phyloP scores from a whole-genome alignment of 345 rosid genomes.

The Gossypium bickii region DNA sequence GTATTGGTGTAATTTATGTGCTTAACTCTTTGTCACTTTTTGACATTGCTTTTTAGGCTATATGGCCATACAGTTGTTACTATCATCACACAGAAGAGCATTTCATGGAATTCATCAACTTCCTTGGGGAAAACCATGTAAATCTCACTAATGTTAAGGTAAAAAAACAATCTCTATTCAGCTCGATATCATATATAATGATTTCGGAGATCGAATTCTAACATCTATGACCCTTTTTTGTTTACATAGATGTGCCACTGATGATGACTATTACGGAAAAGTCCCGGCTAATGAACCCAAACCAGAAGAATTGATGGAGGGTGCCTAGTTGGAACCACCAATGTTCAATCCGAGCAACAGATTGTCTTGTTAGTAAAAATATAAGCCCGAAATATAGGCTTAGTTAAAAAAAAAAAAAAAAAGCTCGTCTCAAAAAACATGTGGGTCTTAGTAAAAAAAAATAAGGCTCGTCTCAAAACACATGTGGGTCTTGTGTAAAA shows the following conservation, averaged over 20 bases:
- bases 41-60: constrained; percentile 42
- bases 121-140: constrained; percentile 61
- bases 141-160: constrained; percentile 87
- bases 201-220: background rate
- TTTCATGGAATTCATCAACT: constrained; percentile 66
- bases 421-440: too few species aligned
- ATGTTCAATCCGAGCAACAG: constrained; percentile 27
- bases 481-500: fast-evolving
- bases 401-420: too few species aligned
- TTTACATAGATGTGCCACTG: constrained; percentile 56
- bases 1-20: background rate
- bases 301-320: background rate
- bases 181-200: background rate
- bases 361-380: constrained; percentile 25
- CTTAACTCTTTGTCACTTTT: background rate
- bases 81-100: constrained; percentile 89
- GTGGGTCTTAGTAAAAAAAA: too few species aligned
- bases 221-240: background rate
- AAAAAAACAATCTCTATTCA: background rate
- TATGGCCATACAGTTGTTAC: constrained; percentile 98
- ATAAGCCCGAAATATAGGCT: fast-evolving
- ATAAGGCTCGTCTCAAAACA: too few species aligned
- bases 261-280: constrained; percentile 42
- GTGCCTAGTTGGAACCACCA: background rate
- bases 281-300: constrained; percentile 20